Base-by-base conservation (phyloP, 2,329 filamentous ascomycete species). In the Stenocarpella maydis region DNA sequence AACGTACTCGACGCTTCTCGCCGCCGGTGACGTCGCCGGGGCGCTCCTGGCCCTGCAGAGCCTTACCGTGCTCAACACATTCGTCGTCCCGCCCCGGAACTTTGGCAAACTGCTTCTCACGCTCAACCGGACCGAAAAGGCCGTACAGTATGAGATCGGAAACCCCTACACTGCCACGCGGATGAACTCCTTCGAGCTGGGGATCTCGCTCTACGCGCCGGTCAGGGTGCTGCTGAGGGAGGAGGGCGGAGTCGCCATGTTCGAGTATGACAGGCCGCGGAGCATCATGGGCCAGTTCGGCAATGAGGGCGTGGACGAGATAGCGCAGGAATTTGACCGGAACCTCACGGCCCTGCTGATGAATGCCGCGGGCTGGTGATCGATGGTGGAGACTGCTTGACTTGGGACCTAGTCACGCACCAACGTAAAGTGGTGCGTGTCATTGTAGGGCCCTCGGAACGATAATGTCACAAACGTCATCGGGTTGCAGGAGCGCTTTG, bases 321-420 rank as follows among this genome's bases (percentile, higher is more conserved):
- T 61, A 5, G 55, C 55, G 41, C 39, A 9, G 26, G 55, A 45
- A 2, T 61, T 61, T 26, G 55, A 61, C 41, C 39, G 26, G 1
- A 61, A 47, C 9, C 24, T 61, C 0, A 61, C 39, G 19, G 55
- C 55, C 4, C 10, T 61, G 19, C 19, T 61, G 24, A 47, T 45
- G 55, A 7, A 21, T 47, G 26, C 41, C 10, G 55, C 55, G 26
- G 55, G 55, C 10, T 61, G 55, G 55, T 61, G 55, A 61, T 45
- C 5, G 0, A 17, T 8, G 26, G 4, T 0, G 26, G 12, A 14
- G 50, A 1, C n/a, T 34, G 28, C 9, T n/a, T 15, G 28, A 21
- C 7, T 28, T 8, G 3, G 17, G 28, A 15, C n/a, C n/a, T n/a
- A n/a, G n/a, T n/a, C n/a, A 50, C 24, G 26, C 49, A 4, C 24